These are phyloP conservation scores for Kurtzmaniella natalensis DNA, from an alignment of 1,139 yeast species.

Conservation along the genomic window DNA sequence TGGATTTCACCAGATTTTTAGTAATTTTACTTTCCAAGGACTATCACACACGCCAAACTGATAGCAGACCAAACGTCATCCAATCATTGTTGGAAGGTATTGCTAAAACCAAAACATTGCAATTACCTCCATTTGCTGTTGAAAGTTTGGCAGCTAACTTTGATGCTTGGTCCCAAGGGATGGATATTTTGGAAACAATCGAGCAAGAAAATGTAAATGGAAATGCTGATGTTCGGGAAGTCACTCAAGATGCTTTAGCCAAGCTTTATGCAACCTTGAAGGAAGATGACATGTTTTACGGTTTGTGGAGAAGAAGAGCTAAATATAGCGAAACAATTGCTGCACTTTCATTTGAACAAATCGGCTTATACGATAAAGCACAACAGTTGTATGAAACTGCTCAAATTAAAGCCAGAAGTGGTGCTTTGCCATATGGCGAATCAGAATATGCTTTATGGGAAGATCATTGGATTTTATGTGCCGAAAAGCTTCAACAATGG, in stretches of 20 bases:
- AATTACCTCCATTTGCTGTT: constrained; percentile 90
- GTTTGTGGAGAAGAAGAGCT: constrained; percentile 94
- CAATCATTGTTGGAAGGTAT: constrained; percentile 81
- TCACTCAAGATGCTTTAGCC: constrained; percentile 85
- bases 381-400: constrained; percentile 95
- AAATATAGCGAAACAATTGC: constrained; percentile 89
- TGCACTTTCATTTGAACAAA: constrained; percentile 90
- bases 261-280: constrained; percentile 85
- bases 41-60: constrained; percentile 85
- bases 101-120: constrained; percentile 65
- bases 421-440: constrained; percentile 92
- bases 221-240: constrained; percentile 72
- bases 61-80: constrained; percentile 81
- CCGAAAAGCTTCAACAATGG: constrained; percentile 98
- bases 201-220: constrained; percentile 65
- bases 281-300: constrained; percentile 96
- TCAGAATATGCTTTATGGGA: constrained; percentile 97
- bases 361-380: constrained; percentile 94
- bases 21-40: constrained; percentile 83
- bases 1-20: constrained; percentile 77
- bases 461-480: constrained; percentile 97
- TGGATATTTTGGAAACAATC: constrained; percentile 73
- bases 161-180: constrained; percentile 89
- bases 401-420: constrained; percentile 93
- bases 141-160: constrained; percentile 85